Base-by-base conservation (phyloP, 176 grass and related monocot species). In the Calamus simplicifolius region DNA sequence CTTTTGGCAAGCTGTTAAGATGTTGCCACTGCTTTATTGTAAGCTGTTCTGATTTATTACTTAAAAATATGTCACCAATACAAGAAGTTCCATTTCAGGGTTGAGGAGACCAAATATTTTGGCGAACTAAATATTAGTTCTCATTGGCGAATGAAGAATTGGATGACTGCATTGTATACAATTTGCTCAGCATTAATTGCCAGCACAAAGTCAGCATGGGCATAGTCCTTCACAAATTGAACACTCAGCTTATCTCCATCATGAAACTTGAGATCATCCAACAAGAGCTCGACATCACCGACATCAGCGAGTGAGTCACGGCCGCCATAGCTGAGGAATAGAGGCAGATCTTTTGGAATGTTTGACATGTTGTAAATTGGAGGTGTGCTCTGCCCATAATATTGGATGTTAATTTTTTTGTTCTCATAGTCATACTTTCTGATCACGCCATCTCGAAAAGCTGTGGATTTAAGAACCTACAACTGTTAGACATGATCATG, bases 271-370 rank as follows among this genome's bases (percentile, higher is more conserved):
- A 88, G 78, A 70, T 85, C 81, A 15, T 80, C 23, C 28, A 88
- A 51, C 48, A 92, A 59, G 3, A 57, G 65, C 30, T 19, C 29
- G 25, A 98, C 81, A 58, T 98, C 93, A 28, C 27, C 25, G 6
- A 70, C 64, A 52, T 87, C 87, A 0, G 92, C 70, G 5, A 97
- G 78, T 35, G 49, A 38, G 78, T 97, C 92, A 25, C 64, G 66
- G 15, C 84, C 87, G 50, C 93, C 93, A 64, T 91, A 92, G 81
- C 79, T 85, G 66, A 97, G 78, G 65, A 91, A 83, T 55, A 91
- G 56, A 4, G 93, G 93, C 59, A 91, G 77, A 21, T 23, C 1
- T 3, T 57, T 48, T 0, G 84, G 93, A 27, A 92, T 81, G 75
- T 59, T 68, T 15, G 78, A 59, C 77, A 92, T 69, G 26, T 81